These are phyloP conservation scores for Metroxylon sagu DNA, from an alignment of 176 grass and related monocot genomes.

Conservation along the genomic window DNA sequence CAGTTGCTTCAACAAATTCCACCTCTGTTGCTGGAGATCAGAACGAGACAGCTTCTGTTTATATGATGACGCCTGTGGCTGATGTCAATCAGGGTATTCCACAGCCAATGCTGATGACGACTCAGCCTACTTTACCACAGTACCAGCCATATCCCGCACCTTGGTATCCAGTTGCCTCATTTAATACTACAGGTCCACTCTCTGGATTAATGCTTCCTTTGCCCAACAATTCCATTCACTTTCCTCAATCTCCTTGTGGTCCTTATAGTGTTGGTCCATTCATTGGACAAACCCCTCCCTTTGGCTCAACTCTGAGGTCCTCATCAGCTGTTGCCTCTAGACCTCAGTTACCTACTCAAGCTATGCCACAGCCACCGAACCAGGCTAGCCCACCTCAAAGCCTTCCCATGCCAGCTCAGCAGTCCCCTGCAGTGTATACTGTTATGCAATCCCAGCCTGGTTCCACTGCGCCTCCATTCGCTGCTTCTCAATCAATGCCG, in stretches of 20 bases:
- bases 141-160: slow-evolving; percentile 44
- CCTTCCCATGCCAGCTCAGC: not conserved
- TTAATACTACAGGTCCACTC: slow-evolving; percentile 27
- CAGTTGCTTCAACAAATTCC: not conserved
- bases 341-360: slow-evolving; percentile 28
- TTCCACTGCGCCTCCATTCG: slow-evolving; percentile 14
- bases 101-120: slow-evolving; percentile 23
- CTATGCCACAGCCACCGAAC: slow-evolving; percentile 29
- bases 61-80: slow-evolving; percentile 13
- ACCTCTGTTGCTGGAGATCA: slow-evolving; percentile 14
- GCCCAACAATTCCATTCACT: slow-evolving; percentile 37
- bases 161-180: slow-evolving; percentile 39
- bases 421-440: slow-evolving; percentile 1
- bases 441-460: not conserved
- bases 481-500: not conserved
- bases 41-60: slow-evolving; percentile 25
- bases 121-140: slow-evolving; percentile 35
- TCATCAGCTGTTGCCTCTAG: slow-evolving; percentile 19
- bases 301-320: slow-evolving; percentile 34
- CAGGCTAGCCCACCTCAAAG: not conserved
- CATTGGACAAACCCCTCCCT: slow-evolving; percentile 38
- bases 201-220: slow-evolving; percentile 18
- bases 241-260: slow-evolving; percentile 18
- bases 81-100: slow-evolving; percentile 27
- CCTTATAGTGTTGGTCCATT: slow-evolving; percentile 31